These are phyloP conservation scores for Colletotrichum australisinense DNA, from an alignment of 2,329 filamentous ascomycete species.

Conservation along the genomic window DNA sequence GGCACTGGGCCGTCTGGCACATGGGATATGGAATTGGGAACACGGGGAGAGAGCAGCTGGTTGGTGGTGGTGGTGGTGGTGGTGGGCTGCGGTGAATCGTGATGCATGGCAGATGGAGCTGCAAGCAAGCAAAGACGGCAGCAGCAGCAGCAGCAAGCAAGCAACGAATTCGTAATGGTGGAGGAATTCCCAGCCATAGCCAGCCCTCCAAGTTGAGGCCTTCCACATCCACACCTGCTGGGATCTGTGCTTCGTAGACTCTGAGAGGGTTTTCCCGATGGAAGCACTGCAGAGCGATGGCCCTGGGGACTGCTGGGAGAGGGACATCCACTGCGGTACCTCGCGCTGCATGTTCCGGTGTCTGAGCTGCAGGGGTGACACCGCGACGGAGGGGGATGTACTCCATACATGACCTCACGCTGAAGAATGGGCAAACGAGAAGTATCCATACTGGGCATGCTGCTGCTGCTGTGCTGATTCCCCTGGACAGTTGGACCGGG, in stretches of 20 bases:
- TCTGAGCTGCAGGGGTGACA: slow-evolving; percentile 28
- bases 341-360: slow-evolving; percentile 26
- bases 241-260: background rate
- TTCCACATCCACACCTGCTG: slow-evolving; percentile 19
- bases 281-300: background rate
- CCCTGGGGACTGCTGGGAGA: background rate
- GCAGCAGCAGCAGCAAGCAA: too few relatives aligned
- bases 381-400: slow-evolving; percentile 10
- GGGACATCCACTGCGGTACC: slow-evolving; percentile 3
- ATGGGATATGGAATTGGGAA: background rate
- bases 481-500: background rate
- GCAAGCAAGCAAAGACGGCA: background rate
- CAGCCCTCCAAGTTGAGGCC: slow-evolving; percentile 27
- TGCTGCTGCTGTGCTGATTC: too few relatives aligned
- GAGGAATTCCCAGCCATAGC: slow-evolving; percentile 11
- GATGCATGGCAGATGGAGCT: background rate
- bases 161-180: slow-evolving; percentile 21
- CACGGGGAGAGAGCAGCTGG: background rate
- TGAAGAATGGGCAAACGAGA: slow-evolving; percentile 27
- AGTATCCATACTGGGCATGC: too few relatives aligned
- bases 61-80: background rate
- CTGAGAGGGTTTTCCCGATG: background rate
- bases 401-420: slow-evolving; percentile 30
- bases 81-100: slow-evolving; percentile 6
- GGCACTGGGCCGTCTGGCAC: background rate